phyloP scores from a whole-genome alignment of 2,329 filamentous ascomycete species.

The Exophiala oligosperma region DNA sequence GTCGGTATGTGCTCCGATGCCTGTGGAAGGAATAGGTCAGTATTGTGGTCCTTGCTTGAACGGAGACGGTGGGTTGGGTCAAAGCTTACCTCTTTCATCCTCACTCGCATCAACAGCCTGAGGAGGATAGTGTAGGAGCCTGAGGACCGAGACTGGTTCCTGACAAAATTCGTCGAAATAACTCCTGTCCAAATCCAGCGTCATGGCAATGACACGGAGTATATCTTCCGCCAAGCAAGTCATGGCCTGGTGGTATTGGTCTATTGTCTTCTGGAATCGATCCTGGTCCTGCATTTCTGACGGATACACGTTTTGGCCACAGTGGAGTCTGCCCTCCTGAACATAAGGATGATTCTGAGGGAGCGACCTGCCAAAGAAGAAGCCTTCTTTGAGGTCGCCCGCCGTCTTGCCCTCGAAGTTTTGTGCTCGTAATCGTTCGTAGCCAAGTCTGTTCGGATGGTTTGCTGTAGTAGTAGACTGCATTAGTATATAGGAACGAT shows the following conservation, averaged over 20 bases:
- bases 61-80: not conserved
- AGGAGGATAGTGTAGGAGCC: conserved; percentile 33
- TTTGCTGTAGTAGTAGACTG: conserved; percentile 1
- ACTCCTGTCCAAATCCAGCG: conserved; percentile 20
- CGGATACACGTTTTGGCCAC: conserved; percentile 28
- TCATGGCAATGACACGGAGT: conserved; percentile 21
- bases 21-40: not conserved
- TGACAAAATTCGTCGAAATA: conserved; percentile 28
- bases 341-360: conserved; percentile 24
- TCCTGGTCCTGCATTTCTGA: conserved; percentile 1
- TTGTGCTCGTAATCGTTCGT: conserved; percentile 31
- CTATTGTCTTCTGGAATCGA: conserved; percentile 15
- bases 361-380: conserved; percentile 29
- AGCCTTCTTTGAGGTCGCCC: conserved; percentile 33
- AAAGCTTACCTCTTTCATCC: conserved; percentile 26
- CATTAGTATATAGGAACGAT: not conserved
- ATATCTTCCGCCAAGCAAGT: conserved; percentile 24
- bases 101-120: conserved; percentile 24
- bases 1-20: conserved; percentile 35
- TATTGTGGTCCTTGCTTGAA: conserved; percentile 17
- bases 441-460: conserved; percentile 25
- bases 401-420: conserved; percentile 29
- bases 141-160: conserved; percentile 28
- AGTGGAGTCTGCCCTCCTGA: conserved; percentile 22
- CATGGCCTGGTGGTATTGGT: conserved; percentile 23